A percentile compares a stretch with the other conserved stretches of the same genome.
phyloP scores from a whole-genome alignment of 768 basidiomycete species.

The Pilatotrama ljubarskyi region DNA sequence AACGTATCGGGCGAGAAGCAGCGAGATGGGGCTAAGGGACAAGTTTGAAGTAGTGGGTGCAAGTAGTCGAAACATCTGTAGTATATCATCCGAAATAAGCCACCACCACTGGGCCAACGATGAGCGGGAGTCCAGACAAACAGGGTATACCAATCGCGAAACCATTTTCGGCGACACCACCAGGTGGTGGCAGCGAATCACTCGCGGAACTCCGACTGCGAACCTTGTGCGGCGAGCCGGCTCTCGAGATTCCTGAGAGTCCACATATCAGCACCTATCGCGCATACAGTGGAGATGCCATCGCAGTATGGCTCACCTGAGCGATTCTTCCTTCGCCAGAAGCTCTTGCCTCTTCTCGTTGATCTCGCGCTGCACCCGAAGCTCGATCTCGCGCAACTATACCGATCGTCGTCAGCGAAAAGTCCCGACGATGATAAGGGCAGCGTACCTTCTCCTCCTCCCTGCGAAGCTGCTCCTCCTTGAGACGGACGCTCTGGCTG shows the following conservation, averaged over 20 bases:
- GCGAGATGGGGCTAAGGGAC: neutral
- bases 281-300: constrained; percentile 2
- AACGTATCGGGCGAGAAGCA: constrained; percentile 7
- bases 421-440: neutral
- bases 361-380: constrained; percentile 97
- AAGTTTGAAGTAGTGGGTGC: constrained; percentile 11
- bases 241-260: constrained; percentile 80
- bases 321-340: constrained; percentile 93
- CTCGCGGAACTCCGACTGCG: constrained; percentile 76
- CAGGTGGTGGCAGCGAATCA: constrained; percentile 35
- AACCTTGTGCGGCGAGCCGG: constrained; percentile 86
- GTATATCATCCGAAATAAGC: constrained; percentile 19
- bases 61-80: constrained; percentile 17
- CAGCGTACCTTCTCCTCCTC: constrained; percentile 88
- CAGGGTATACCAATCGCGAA: constrained; percentile 33
- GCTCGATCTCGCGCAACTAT: constrained; percentile 93
- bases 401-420: neutral
- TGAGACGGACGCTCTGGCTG: constrained; percentile 93
- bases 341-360: constrained; percentile 97
- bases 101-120: constrained; percentile 20
- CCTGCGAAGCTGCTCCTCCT: constrained; percentile 96
- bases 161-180: constrained; percentile 21
- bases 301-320: constrained; percentile 52
- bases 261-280: constrained; percentile 6
- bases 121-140: constrained; percentile 16